Percentiles rank a stretch among this genome's conserved stretches.
Conservation (phyloP, 495 filamentous ascomycete species). For the Lepraria neglecta region DNA sequence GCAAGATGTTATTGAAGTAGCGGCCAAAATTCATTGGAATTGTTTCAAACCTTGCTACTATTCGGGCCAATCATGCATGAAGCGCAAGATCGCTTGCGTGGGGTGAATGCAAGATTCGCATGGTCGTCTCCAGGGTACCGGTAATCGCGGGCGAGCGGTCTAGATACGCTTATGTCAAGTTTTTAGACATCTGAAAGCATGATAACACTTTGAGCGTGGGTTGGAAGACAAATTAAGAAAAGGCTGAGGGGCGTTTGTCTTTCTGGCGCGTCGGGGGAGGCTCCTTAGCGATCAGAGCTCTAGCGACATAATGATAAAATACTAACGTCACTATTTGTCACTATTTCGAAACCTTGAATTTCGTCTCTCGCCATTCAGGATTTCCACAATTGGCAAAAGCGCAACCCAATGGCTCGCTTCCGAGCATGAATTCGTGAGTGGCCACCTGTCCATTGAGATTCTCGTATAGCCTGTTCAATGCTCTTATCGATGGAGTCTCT, state of each 20-base stretch:
- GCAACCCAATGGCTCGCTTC: background rate
- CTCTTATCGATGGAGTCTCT: too few relatives aligned
- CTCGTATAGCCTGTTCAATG: too few relatives aligned
- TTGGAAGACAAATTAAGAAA: conserved; percentile 1
- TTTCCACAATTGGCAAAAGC: background rate
- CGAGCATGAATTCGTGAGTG: background rate
- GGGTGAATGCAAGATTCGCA: conserved; percentile 14
- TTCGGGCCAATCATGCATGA: conserved; percentile 18
- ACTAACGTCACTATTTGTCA: background rate
- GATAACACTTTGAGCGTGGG: conserved; percentile 6
- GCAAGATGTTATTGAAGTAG: conserved; percentile 10
- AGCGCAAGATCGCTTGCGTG: conserved; percentile 19
- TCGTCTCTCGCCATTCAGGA: background rate
- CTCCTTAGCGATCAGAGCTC: conserved; percentile 7
- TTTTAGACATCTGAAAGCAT: conserved; percentile 1
- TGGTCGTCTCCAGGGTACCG: conserved; percentile 7
- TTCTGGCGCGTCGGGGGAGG: conserved; percentile 5
- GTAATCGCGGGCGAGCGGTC: conserved; percentile 6
- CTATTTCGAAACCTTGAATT: background rate
- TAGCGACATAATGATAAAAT: background rate
- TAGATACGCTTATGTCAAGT: conserved; percentile 8
- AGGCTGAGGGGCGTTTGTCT: conserved; percentile 3
- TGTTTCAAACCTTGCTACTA: conserved; percentile 6
- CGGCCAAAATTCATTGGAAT: conserved; percentile 14
- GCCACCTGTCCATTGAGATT: background rate